Percentiles rank a stretch among this genome's conserved stretches.
Evolutionary conservation across 352 stramenopile genomes (phyloP).

Genomic region (Aphanomyces astaci): DNA sequence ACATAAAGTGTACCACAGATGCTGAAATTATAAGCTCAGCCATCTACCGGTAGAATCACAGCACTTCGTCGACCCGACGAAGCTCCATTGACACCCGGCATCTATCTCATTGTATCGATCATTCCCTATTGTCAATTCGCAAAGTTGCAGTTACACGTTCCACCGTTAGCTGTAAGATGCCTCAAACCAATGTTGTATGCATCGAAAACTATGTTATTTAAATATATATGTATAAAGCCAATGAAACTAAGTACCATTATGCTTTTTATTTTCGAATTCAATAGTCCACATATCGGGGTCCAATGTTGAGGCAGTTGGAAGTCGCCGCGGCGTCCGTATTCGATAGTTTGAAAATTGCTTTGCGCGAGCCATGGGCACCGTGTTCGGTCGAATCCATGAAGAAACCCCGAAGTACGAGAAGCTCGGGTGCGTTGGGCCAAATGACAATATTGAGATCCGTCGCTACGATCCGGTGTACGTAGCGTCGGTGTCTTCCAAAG

Average conservation of each 20-base stretch:
- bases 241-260: no score
- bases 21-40: no score
- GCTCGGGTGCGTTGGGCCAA: background rate
- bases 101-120: no score
- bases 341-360: background rate
- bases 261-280: background rate
- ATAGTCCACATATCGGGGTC: background rate
- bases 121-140: no score
- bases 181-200: background rate
- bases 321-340: background rate
- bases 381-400: constrained; percentile 23
- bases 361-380: constrained; percentile 10
- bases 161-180: no score
- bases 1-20: no score
- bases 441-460: constrained; percentile 20
- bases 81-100: no score
- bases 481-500: constrained; percentile 19
- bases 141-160: no score
- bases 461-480: constrained; percentile 17
- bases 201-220: no score
- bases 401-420: constrained; percentile 21
- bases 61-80: no score
- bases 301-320: background rate
- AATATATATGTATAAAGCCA: no score
- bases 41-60: no score